Base-by-base conservation (phyloP, 179 eudicot genomes). In the Kewa caespitosa region DNA sequence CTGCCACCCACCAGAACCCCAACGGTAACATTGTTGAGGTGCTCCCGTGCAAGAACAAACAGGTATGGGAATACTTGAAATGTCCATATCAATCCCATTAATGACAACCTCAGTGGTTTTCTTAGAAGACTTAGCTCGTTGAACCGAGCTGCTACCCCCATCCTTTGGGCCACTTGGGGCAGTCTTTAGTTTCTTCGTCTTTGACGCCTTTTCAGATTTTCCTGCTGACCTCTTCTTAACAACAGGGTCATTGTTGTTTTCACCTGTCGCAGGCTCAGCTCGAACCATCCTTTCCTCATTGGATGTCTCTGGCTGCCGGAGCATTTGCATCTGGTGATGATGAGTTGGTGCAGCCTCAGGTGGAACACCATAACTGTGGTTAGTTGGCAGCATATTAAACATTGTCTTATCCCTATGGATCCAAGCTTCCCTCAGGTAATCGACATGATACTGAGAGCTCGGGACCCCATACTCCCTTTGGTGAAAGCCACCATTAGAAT, bases 1-100 rank as follows among this genome's bases (percentile, higher is more conserved):
- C 69, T 91, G 97, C 97, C 97, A 91, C 41, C 97, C 97, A 72
- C 97, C 94, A 62, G 86, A 88, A 2, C 97, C 97, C 97, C 97
- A 91, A 63, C 90, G 82, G 66, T 91, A 91, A 72, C 97, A 91
- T 74, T 91, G 97, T 82, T 91, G 97, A 36, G 92, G 88, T 15
- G 79, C 23, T 9, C 91, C 94, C 2, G 97, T 91, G 81, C 97
- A 91, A n/a, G 97, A 88, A 78, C 97, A 91, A 70, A 91, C 97
- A 0, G 97, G 97, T 38, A 91, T 86, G 3, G 97, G 97, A 61
- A 90, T 90, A 41, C 87, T 91, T 38, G 89, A 84, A 67, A 91
- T 91, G 73, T 91, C 94, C 92, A 91, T 82, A 77, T 91, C 91
- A 9, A 88, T 81, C 61, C 97, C 97, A 77, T 91, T 90, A 74